Evolutionary conservation across 2,329 filamentous ascomycete genomes (phyloP), one percentile per base, ranked within the genome.

Genomic region (Tolypocladium sp.): DNA sequence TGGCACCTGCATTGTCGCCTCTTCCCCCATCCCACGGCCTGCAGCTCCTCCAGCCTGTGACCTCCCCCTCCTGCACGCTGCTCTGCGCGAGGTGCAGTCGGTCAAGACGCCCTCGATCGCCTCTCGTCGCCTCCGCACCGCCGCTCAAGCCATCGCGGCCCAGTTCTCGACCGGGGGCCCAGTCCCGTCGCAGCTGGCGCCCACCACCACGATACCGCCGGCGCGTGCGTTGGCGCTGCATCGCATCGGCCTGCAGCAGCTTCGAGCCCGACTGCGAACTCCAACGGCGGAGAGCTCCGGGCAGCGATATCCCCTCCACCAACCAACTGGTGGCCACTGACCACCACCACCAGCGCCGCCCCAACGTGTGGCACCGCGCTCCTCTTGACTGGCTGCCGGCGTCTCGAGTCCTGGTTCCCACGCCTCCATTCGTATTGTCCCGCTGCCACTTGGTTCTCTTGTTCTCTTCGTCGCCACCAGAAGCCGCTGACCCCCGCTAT

Each of bases 221-320:
- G 53, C 25, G 53, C 17, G 22, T 57, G 55, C 41, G 55, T 37
- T 57, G 55, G 55, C 55, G 57, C 25, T 57, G 56, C 59, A 58
- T 56, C 46, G 46, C 46, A 30, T 30, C 12, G 30, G 40, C 25
- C 49, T 56, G 54, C 54, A 53, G 10, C 49, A 37, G 20, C 30
- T 7, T 22, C 49, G 49, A 35, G 30, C 30, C 46, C 15, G 30
- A 33, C 49, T 4, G 49, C 49, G 10, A 22, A 22, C 46, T 51
- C 15, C 46, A 30, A n/a, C 46, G 46, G 22, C 59, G 54, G 54
- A 46, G 52, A 58, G 53, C 53, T 46, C 60, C 56, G 60, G 40
- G 55, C 41, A 4, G 25, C 27, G 20, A 51, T 20, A n/a, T 33
- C 27, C 25, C 46, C 49, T 17, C 25, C 13, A 25, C 46, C 25